Base-by-base conservation (phyloP, 805 yeast species). In the Kodamaea sagamina region DNA sequence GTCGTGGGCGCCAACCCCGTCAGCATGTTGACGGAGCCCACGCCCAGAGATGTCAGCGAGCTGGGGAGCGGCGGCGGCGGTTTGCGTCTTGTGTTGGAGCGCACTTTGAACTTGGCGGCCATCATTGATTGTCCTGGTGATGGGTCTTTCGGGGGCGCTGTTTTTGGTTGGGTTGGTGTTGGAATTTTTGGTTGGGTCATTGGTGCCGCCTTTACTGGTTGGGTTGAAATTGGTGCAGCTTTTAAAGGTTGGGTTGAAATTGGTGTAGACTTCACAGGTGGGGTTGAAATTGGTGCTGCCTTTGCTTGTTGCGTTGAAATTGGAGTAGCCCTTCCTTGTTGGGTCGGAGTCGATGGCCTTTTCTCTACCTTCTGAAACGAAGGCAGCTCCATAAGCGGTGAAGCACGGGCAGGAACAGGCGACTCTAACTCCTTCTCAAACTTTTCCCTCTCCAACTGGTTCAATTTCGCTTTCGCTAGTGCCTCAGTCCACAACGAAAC, bases 401-500 rank as follows among this genome's bases (percentile, higher is more conserved):
- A 27, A 12, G 49, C 9, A 6, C 36, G 6, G 22, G 15, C 25
- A 3, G 38, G 28, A 11, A 28, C 19, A 35, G 38, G 3, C 7
- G 28, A 21, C n/a, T 13, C 27, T 5, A 22, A 10, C 17, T n/a
- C 34, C 8, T 21, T 24, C 10, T 31, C 37, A 3, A 24, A 24
- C n/a, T 32, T 18, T 51, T 41, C 45, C 25, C 53, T 35, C 40
- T 58, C 62, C 26, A 45, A 41, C 41, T 57, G 59, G 29, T 54
- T 57, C 29, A 57, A 42, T 32, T 59, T 59, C 15, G 59, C 41
- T 36, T 44, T 48, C 19, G 75, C 77, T 13, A 82, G 59, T 0
- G 76, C 58, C 27, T 69, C 72, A 1, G 86, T 76, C 92, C 92
- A 85, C 13, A 65, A 55, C 10, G 71, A 62, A 0, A 79, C 66